Evolutionary conservation across 164 flowering plant genomes (phyloP).

Genomic region (Vitis rotundifolia): DNA sequence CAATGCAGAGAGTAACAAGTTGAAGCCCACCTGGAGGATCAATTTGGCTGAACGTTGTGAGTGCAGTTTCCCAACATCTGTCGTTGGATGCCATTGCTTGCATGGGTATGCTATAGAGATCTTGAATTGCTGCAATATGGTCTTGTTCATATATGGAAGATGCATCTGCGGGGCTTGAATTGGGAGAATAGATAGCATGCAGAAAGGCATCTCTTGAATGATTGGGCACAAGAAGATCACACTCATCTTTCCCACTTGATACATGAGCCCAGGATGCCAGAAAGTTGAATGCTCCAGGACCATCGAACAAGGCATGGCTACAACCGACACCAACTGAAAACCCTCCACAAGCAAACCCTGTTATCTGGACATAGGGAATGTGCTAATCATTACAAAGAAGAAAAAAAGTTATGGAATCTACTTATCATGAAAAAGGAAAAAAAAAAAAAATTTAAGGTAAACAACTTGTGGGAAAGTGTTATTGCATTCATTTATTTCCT

Average conservation of each 20-base stretch:
- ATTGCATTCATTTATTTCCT: too few relatives aligned
- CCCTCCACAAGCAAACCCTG: slow-evolving; percentile 34
- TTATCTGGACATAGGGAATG: slow-evolving; percentile 19
- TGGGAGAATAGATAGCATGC: slow-evolving; percentile 1
- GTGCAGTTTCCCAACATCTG: slow-evolving; percentile 24
- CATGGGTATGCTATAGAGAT: slow-evolving; percentile 29
- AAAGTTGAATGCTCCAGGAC: slow-evolving; percentile 24
- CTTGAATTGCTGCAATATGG: slow-evolving; percentile 26
- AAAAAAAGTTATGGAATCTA: too few relatives aligned
- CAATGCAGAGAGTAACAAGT: slow-evolving; percentile 14
- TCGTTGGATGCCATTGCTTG: slow-evolving; percentile 26
- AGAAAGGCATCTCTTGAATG: slow-evolving; percentile 13
- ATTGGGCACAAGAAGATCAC: slow-evolving; percentile 12
- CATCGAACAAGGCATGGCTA: slow-evolving; percentile 35
- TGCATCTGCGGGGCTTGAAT: neutral
- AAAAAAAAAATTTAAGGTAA: too few relatives aligned
- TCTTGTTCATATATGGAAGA: slow-evolving; percentile 22
- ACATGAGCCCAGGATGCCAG: slow-evolving; percentile 28
- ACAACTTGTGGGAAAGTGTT: too few relatives aligned
- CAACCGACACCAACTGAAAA: slow-evolving; percentile 22
- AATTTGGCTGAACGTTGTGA: slow-evolving; percentile 9
- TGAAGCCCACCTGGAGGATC: slow-evolving; percentile 16
- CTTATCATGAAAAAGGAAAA: too few relatives aligned
- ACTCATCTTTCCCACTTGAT: slow-evolving; percentile 22
- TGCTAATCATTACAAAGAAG: neutral